Conservation (phyloP, 495 filamentous ascomycete species). For the Cryomyces minteri region DNA sequence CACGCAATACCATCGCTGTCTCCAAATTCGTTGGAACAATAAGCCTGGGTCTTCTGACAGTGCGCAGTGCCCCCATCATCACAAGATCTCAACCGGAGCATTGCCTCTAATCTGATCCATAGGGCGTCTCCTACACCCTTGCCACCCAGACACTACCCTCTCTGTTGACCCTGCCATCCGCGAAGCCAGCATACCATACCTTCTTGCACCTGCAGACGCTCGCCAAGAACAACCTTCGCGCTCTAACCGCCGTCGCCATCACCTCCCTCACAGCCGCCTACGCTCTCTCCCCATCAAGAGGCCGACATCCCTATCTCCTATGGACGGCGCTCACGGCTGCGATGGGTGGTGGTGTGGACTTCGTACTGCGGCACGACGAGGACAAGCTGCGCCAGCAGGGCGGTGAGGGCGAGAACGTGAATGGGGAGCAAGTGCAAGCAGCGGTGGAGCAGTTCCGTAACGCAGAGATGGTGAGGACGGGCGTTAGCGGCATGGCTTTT, state of each 20-base stretch:
- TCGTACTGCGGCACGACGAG: conserved; percentile 27
- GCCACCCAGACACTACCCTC: conserved; percentile 55
- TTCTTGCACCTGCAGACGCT: conserved; percentile 41
- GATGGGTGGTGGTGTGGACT: conserved; percentile 33
- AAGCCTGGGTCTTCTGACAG: conserved; percentile 70
- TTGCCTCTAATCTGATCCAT: conserved; percentile 4
- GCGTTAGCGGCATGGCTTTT: conserved; percentile 46
- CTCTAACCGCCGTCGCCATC: conserved; percentile 40
- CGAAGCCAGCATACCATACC: conserved; percentile 42
- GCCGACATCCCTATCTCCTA: conserved; percentile 68
- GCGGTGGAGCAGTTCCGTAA: conserved; percentile 48
- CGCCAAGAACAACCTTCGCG: conserved; percentile 37
- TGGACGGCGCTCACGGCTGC: conserved; percentile 48
- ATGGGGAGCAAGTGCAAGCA: conserved; percentile 62
- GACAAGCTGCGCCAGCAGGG: conserved; percentile 17
- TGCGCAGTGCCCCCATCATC: conserved; percentile 24
- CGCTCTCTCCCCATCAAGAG: conserved; percentile 44
- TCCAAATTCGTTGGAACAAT: conserved; percentile 83
- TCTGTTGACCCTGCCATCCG: conserved; percentile 57
- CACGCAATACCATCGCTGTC: conserved; percentile 45
- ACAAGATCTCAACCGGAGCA: conserved; percentile 5
- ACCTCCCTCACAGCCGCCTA: conserved; percentile 55
- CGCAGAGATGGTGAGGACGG: conserved; percentile 39
- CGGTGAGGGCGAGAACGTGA: conserved; percentile 27
- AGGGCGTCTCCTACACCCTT: conserved; percentile 76